Conservation (phyloP, 1,284 basidiomycete genomes). For the Papiliotrema laurentii region DNA sequence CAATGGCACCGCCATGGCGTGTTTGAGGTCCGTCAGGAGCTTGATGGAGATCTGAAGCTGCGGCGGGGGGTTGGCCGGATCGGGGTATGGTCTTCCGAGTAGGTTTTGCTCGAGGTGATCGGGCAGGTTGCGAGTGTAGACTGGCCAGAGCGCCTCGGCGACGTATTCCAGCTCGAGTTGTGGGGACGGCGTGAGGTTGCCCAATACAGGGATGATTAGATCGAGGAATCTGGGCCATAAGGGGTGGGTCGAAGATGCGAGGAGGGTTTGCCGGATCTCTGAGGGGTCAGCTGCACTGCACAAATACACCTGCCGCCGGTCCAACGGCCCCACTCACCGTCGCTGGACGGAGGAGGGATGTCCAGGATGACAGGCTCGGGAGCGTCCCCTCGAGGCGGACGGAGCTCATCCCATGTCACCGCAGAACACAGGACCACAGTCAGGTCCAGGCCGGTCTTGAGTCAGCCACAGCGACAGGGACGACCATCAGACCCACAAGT, state of each 20-base stretch:
- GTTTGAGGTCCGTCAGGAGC: conserved; percentile 45
- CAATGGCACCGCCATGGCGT: conserved; percentile 34
- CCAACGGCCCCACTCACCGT: conserved; percentile 52
- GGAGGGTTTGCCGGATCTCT: conserved; percentile 28
- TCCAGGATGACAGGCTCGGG: conserved; percentile 73
- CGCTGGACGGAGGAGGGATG: conserved; percentile 56
- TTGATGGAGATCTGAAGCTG: conserved; percentile 31
- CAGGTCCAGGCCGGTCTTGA: conserved; percentile 48
- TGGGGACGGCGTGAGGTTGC: conserved; percentile 59
- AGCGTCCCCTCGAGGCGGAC: conserved; percentile 64
- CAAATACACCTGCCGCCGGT: too few species aligned
- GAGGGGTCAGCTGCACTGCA: background rate
- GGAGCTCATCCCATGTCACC: conserved; percentile 68
- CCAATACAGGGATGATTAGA: conserved; percentile 61
- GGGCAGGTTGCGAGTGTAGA: conserved; percentile 41
- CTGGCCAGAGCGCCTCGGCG: conserved; percentile 72
- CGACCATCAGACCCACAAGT: conserved; percentile 56
- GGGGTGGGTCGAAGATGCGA: conserved; percentile 42
- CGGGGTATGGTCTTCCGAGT: conserved; percentile 17
- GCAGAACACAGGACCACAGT: conserved; percentile 65
- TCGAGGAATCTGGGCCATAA: conserved; percentile 65
- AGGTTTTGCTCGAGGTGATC: conserved; percentile 32
- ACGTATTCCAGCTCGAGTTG: conserved; percentile 69
- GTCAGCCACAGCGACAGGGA: conserved; percentile 2
- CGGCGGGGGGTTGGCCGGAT: conserved; percentile 19